phyloP scores from a whole-genome alignment of 805 yeast species.

The Yamadazyma insecticola region DNA sequence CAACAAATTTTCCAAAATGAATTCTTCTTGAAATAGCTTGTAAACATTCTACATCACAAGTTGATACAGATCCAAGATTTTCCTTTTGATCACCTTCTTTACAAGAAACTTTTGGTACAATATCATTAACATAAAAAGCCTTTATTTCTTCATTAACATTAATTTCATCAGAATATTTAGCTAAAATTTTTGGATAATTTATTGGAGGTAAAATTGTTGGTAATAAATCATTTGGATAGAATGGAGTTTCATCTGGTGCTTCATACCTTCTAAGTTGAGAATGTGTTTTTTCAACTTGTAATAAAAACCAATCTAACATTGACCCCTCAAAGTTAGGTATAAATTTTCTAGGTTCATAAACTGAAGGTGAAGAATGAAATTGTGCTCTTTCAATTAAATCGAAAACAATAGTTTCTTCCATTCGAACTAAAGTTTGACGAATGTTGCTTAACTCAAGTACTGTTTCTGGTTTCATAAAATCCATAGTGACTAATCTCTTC shows the following conservation, averaged over 20 bases:
- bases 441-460: conserved; percentile 79
- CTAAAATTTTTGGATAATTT: conserved; percentile 74
- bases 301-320: conserved; percentile 80
- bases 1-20: conserved; percentile 96
- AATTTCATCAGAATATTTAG: conserved; percentile 67
- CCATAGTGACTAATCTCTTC: conserved; percentile 45
- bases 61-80: conserved; percentile 82
- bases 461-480: conserved; percentile 76
- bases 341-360: conserved; percentile 57
- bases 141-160: conserved; percentile 71
- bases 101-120: conserved; percentile 71
- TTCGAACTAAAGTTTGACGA: conserved; percentile 76
- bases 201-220: conserved; percentile 78
- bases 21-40: conserved; percentile 89
- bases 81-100: conserved; percentile 71
- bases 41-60: conserved; percentile 78
- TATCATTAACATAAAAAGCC: conserved; percentile 61
- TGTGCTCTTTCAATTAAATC: conserved; percentile 91
- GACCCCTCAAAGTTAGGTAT: conserved; percentile 73
- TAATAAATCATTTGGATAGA: conserved; percentile 64
- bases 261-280: conserved; percentile 84
- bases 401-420: conserved; percentile 96
- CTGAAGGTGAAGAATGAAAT: conserved; percentile 69
- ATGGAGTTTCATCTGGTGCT: conserved; percentile 92
- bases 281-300: conserved; percentile 61